A percentile compares a stretch with the other conserved stretches of the same genome.
Conservation (phyloP, 139 green algal genomes). For the Chlamydomonas incerta region DNA sequence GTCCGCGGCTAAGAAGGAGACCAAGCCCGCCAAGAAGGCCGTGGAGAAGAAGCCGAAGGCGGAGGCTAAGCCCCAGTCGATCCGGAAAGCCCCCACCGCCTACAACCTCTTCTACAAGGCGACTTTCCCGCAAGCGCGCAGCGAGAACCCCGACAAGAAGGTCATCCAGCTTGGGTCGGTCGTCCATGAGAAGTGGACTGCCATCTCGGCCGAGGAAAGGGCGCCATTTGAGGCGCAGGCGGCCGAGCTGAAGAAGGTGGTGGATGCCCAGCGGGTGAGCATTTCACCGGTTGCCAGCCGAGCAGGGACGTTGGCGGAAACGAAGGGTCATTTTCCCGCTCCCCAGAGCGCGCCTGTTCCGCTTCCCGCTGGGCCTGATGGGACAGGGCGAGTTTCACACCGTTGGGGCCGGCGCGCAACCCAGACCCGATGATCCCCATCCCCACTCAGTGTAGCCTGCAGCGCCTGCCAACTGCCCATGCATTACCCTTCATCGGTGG, state of each 20-base stretch:
- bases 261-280: not conserved
- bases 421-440: no score
- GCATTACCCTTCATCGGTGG: no score
- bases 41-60: not conserved
- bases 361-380: no score
- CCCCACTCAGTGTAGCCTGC: no score
- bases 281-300: no score
- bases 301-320: no score
- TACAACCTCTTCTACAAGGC: conserved; percentile 32
- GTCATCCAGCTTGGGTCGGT: not conserved
- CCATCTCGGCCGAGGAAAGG: not conserved
- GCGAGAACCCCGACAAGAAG: not conserved
- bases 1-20: not conserved
- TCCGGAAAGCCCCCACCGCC: not conserved
- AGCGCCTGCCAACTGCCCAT: no score
- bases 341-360: no score
- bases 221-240: conserved; percentile 7
- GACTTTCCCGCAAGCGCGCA: not conserved
- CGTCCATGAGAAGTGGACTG: not conserved
- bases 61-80: no score
- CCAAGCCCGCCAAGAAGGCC: not conserved
- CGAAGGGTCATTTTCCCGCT: no score
- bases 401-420: no score
- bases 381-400: no score
- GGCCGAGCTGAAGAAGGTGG: not conserved